A percentile compares a stretch with the other conserved stretches of the same genome.
These are phyloP conservation scores for Aspergillus pseudonomiae DNA, from an alignment of 2,329 filamentous ascomycete species.

Conservation along the genomic window DNA sequence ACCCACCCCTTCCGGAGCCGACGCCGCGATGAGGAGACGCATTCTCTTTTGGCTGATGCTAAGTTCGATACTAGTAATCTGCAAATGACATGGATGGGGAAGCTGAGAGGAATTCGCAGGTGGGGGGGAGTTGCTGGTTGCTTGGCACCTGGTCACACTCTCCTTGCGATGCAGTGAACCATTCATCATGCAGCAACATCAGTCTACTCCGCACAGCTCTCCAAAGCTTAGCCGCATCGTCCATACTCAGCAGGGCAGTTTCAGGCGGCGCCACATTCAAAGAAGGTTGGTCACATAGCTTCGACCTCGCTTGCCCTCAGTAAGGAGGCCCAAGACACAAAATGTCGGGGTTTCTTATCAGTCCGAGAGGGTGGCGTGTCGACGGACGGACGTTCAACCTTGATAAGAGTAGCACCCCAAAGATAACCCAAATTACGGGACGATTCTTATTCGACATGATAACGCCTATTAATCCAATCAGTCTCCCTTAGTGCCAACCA, in stretches of 20 bases:
- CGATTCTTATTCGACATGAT: neutral
- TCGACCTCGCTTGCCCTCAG: neutral
- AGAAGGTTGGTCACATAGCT: neutral
- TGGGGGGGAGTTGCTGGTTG: no score
- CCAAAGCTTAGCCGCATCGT: constrained; percentile 20
- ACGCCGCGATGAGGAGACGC: neutral
- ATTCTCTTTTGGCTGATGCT: constrained; percentile 2
- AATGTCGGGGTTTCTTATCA: constrained; percentile 2
- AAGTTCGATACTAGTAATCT: neutral
- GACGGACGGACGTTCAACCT: neutral
- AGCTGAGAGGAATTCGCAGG: neutral
- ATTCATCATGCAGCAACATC: constrained; percentile 13
- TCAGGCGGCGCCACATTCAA: constrained; percentile 22
- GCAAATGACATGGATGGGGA: neutral
- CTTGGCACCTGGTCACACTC: constrained; percentile 3
- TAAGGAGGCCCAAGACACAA: constrained; percentile 3
- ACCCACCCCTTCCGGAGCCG: neutral
- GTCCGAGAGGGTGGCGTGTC: constrained; percentile 1
- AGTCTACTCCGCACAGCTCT: neutral
- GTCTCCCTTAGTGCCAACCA: neutral
- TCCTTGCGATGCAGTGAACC: neutral
- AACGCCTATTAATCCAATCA: neutral
- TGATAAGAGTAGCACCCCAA: neutral
- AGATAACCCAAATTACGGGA: neutral
- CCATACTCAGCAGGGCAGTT: constrained; percentile 32